Base-by-base conservation (phyloP, 129 eudicot genomes). In the Cynara cardunculus region DNA sequence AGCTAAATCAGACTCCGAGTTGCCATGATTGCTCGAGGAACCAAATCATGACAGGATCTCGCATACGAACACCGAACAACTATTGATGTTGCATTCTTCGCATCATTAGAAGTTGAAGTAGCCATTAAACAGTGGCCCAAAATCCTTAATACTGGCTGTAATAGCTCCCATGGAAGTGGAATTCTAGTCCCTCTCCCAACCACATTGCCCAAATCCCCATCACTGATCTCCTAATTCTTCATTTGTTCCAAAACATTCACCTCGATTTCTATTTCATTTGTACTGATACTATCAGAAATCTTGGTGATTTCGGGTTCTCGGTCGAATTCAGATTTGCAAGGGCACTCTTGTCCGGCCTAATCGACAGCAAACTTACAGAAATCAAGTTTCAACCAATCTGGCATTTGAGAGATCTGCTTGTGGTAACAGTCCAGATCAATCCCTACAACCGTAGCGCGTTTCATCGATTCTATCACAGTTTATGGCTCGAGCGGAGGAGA, bases 361-460 rank as follows among this genome's bases (percentile, higher is more conserved):
- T 76, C 88, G 5, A 87, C 87, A 0, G 87, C 88, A 25, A 84
- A 87, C 12, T 72, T 83, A 74, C 98, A 94, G 68, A 91, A 89
- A 77, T 94, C 97, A 24, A 82, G 83, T 73, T 94, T 94, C 0
- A 97, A 94, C 96, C 98, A 94, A 30, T 84, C 75, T 1, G 98
- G 98, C 98, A 94, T 94, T 56, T 94, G 96, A 1, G 97, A 92
- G 71, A 94, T 89, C 84, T 88, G 91, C 77, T 90, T 94, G 74
- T 87, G 88, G 66, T 92, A 92, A 73, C 94, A 92, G 84, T 91
- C 97, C 0, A 94, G 69, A 0, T 88, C 96, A 27, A 90, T 88
- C 0, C 98, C 98, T 0, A 94, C 94, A 21, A 94, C 90, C 61
- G 84, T 86, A 3, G 92, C 92, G n/a, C 98, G 92, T 64, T 94